Base-by-base conservation (phyloP, 768 basidiomycete species). In the Paxillus involutus region DNA sequence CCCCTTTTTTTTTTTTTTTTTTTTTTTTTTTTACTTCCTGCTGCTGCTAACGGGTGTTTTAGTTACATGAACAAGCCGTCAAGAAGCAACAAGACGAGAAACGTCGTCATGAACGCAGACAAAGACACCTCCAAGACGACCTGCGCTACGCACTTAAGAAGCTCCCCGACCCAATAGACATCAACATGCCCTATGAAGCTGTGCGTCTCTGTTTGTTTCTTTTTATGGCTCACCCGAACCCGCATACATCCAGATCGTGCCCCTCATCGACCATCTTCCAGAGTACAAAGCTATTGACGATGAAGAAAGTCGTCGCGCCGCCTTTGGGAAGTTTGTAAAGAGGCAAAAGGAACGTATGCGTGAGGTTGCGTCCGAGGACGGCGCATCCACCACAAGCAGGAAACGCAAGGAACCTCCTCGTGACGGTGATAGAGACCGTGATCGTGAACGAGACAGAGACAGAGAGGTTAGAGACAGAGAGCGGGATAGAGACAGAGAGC, bases 111-210 rank as follows among this genome's bases (percentile, higher is more conserved):
- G 97, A 98, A 71, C 80, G 94, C 53, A 86, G 81, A 63, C 84
- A 88, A 53, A 81, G 95, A 26, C 90, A 96, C 69, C 72, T 93
- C 57, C 92, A 97, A 64, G 97, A 99, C 70, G 97, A 98, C 65
- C 77, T 99, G 36, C 87, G 97, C 6, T 97, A 98, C 73, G 97
- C 95, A 0, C 77, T 98, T 59, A 94, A 91, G 74, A 96, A 96
- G 68, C 76, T 96, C 7, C 69, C 89, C 0, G 91, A 94, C 46
- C 81, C 91, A 1, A 71, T 98, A 37, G 92, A 96, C 59, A 68
- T 94, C 46, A 82, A 73, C 29, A 66, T 86, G 52, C 67, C 86
- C 1, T 98, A 88, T 63, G 95, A 98, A 60, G 84, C 89, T 61
- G 94, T 91, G 59, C 51, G 84, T 70, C 13, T 44, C 24, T 48